Base-by-base conservation (phyloP, 257 asterid genomes). In the Penstemon barbatus region DNA sequence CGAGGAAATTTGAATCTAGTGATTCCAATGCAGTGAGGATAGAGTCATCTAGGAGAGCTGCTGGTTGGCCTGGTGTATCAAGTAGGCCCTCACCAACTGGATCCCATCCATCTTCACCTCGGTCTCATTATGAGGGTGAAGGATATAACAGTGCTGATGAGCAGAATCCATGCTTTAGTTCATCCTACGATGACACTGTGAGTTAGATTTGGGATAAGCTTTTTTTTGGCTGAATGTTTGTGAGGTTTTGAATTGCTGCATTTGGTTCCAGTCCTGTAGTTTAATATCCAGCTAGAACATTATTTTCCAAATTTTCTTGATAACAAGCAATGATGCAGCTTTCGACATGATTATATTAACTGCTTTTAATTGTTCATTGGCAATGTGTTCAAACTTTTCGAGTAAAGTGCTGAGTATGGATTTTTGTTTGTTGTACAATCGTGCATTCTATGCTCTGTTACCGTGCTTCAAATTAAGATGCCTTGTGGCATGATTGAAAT, bases 71-170 rank as follows among this genome's bases (percentile, higher is more conserved):
- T 65, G 82, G 87, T 80, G 84, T 88, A 53, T 78, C 92, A 54
- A 75, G 68, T 70, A 82, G 92, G 83, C 82, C 96, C 71, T 89
- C 97, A 25, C 99, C 99, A 45, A 84, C 87, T 65, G 96, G 84
- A 61, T 94, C 99, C 39, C 95, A 81, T 39, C 96, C 99, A 69
- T 91, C 99, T 65, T 94, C 99, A 53, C 99, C 99, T 33, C 89
- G 97, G 33, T 85, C 97, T 53, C 96, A 89, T 76, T 80, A 90
- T 61, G 98, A 94, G 69, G 87, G 78, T 79, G 99, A 94, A 83
- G 99, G 99, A 68, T 94, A 94, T 72, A 94, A 94, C 72, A 94
- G 99, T 63, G 90, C 95, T 63, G 99, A 94, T 51, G 99, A 94
- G 86, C 99, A 94, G 70, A 78, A 73, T 50, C 76, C 92, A 4